These are phyloP conservation scores for Fusarium pseudoanthophilum DNA, from an alignment of 2,329 filamentous ascomycete species.

Conservation along the genomic window DNA sequence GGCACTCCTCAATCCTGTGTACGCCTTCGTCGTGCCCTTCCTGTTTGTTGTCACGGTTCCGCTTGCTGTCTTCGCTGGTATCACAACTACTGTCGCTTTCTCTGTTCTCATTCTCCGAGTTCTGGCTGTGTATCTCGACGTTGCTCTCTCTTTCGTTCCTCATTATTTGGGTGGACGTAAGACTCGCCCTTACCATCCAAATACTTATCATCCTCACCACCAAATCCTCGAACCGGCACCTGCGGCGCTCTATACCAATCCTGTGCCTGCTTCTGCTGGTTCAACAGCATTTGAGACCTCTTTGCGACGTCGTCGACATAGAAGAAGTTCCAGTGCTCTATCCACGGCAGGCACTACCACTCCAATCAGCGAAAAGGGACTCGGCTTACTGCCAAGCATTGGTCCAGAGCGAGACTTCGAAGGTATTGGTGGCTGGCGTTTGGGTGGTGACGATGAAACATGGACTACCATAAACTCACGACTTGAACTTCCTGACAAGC, in stretches of 20 bases:
- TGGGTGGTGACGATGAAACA: conserved; percentile 56
- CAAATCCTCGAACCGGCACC: conserved; percentile 18
- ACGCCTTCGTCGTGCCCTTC: conserved; percentile 69
- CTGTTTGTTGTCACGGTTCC: conserved; percentile 71
- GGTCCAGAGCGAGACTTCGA: conserved; percentile 68
- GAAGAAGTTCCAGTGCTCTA: conserved; percentile 51
- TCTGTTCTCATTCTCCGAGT: conserved; percentile 70
- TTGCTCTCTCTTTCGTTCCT: conserved; percentile 67
- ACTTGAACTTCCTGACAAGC: conserved; percentile 60
- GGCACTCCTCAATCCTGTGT: conserved; percentile 64
- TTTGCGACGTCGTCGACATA: conserved; percentile 45
- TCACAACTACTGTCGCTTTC: conserved; percentile 72
- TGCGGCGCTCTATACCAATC: conserved; percentile 7
- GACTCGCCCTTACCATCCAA: conserved; percentile 44
- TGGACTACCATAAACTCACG: conserved; percentile 66
- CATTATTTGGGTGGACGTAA: conserved; percentile 61
- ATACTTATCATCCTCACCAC: conserved; percentile 28
- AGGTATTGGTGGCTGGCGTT: conserved; percentile 68
- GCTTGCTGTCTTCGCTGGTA: conserved; percentile 69
- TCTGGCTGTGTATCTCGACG: conserved; percentile 70
- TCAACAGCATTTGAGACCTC: conserved; percentile 34
- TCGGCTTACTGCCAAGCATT: conserved; percentile 58
- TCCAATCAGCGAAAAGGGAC: conserved; percentile 49
- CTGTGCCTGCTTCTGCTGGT: conserved; percentile 26
- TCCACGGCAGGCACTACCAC: conserved; percentile 49